Evolutionary conservation across 2,329 filamentous ascomycete species (phyloP), one percentile per base, ranked within the genome.

Genomic region (Aspergillus hiratsukae): DNA sequence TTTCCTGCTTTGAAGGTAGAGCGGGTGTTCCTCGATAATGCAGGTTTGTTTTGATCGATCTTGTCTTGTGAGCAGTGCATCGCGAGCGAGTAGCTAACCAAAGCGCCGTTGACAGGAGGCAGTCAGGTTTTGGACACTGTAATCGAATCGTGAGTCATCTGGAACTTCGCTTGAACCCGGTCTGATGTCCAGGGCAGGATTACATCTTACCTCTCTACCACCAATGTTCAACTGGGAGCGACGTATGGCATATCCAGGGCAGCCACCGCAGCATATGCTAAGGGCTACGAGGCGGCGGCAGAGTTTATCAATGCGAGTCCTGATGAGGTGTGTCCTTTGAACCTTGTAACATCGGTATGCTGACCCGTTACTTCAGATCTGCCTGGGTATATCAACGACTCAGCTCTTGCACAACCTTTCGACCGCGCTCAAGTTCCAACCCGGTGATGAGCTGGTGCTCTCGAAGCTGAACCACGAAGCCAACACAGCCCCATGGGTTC

Each of bases 1-100:
- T 92, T 92, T 75, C 88, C 89, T 35, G 87, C 88, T 14, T 72
- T 92, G 41, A 73, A 80, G 43, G 80, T 85, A 58, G 77, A 85
- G 49, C 87, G 91, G 66, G 79, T 91, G 51, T 91, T 83, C 69
- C 82, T 92, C 62, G 89, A 93, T 68, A 92, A 92, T 68, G 89
- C 68, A 49, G 67, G 67, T 69, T 45, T 7, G 61, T 56, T 21
- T 51, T 29, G 11, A 10, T 19, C 27, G 7, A 19, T 27, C 7
- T 40, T 40, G 4, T 10, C 48, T 6, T 52, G 7, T 23, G n/a
- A 25, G 29, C 3, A 23, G n/a, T 4, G 21, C 17, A 19, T 41
- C 48, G 23, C 55, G 52, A 43, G 55, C 25, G 19, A 7, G 40
- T 43, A 1, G 14, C 6, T 27, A 14, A 25, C 14, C 31, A 17